Base-by-base conservation (phyloP, 345 rosid species). In the Balakata baccata region DNA sequence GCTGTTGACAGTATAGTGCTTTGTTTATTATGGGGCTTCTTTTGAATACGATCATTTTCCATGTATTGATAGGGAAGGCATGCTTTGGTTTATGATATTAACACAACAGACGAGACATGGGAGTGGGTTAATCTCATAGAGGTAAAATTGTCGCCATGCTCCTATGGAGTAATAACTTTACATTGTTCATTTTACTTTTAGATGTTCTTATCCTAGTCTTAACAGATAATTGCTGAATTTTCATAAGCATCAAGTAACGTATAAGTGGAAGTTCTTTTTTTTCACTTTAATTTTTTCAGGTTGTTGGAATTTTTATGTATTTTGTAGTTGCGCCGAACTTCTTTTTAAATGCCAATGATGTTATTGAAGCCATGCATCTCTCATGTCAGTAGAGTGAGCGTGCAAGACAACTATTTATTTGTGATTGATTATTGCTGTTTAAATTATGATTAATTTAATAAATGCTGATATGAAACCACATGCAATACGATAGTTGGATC, bases 111-210 rank as follows among this genome's bases (percentile, higher is more conserved):
- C 74, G 97, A 92, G 89, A 89, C 97, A 8, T 90, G 92, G 94
- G 98, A 95, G 80, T 92, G 96, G 98, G 97, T 95, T 78, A 85
- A 95, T 85, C 96, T 93, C 78, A 92, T 89, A 89, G 97, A 92
- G 97, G 99, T 93, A 87, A 78, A 61, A 68, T 68, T 45, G 22
- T 65, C 72, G 60, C 47, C 59, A 11, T 18, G 69, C 37, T 60
- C 18, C 64, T 37, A 61, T 57, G 43, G 45, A n/a, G 59, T 73
- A 64, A 57, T 16, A 38, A 34, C 43, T 25, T 62, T 34, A 20
- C 70, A 66, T 46, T 52, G 3, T 64, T 29, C 58, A 41, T 46
- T 45, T 56, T 50, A 37, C 47, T 29, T 47, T 16, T 56, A 37
- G 23, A 23, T 53, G 3, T 60, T 69, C 59, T 11, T 41, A 53